Percentiles rank a stretch among this genome's conserved stretches.
Evolutionary conservation across 192 early-diverging fungal genomes (phyloP).

Genomic region (Fimicolochytrium jonesii): DNA sequence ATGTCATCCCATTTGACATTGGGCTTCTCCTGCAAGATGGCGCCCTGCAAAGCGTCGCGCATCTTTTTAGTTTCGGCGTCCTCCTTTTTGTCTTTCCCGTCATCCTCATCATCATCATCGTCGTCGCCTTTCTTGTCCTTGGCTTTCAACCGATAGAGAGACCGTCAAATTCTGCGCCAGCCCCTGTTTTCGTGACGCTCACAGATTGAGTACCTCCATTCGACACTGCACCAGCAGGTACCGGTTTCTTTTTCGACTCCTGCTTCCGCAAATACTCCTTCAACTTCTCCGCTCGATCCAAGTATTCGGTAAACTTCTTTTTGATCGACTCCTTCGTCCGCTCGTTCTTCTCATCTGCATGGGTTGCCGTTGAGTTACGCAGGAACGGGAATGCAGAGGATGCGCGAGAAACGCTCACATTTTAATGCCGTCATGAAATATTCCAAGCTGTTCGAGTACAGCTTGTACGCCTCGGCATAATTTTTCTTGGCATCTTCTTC

Average conservation of each 20-base stretch:
- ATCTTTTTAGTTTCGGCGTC: conserved; percentile 83
- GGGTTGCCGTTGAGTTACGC: not conserved
- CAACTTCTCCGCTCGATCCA: conserved; percentile 89
- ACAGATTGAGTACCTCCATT: conserved; percentile 22
- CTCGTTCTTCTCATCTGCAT: conserved; percentile 91
- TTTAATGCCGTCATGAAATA: conserved; percentile 93
- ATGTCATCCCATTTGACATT: conserved; percentile 97
- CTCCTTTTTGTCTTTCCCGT: conserved; percentile 50
- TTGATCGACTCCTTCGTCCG: conserved; percentile 75
- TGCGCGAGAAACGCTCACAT: conserved; percentile 57
- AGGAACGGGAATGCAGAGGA: not conserved
- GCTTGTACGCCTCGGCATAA: conserved; percentile 86
- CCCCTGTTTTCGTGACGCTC: no score
- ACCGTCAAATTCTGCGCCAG: no score
- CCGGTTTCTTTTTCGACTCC: conserved; percentile 71
- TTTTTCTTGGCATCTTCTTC: conserved; percentile 87
- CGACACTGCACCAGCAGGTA: conserved; percentile 47
- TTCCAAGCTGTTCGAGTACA: conserved; percentile 86
- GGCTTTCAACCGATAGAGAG: no score
- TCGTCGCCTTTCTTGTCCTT: conserved; percentile 26
- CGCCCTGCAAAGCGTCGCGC: conserved; percentile 51
- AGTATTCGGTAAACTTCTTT: conserved; percentile 88
- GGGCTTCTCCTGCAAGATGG: conserved; percentile 92
- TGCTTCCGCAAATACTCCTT: conserved; percentile 78
- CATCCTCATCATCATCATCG: conserved; percentile 50